A percentile compares a stretch with the other conserved stretches of the same genome.
Conservation (phyloP, 2,329 filamentous ascomycete genomes). For the Botrytis squamosa region DNA sequence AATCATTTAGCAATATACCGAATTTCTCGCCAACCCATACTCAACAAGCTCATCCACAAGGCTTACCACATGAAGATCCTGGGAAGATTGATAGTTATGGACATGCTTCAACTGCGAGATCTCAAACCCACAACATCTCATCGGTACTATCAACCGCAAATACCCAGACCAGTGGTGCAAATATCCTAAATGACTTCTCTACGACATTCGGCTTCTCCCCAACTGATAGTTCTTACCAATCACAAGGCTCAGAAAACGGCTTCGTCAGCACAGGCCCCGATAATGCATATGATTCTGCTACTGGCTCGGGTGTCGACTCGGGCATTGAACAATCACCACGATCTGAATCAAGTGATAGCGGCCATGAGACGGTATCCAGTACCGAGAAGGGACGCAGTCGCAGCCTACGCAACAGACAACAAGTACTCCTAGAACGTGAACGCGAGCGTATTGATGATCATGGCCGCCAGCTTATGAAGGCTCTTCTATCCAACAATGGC, state of each 20-base stretch:
- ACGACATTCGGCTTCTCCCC: not conserved
- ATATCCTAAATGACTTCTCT: not conserved
- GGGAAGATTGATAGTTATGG: constrained; percentile 4
- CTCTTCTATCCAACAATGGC: not conserved
- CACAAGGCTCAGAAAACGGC: not conserved
- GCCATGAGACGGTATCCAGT: not conserved
- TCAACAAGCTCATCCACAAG: constrained; percentile 15
- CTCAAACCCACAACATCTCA: not conserved
- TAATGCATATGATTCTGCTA: not conserved
- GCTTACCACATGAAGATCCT: not conserved
- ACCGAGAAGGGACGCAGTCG: not conserved
- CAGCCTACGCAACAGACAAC: not conserved
- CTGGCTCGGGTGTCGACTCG: not conserved
- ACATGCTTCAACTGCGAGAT: not conserved
- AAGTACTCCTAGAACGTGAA: not conserved
- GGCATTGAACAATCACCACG: not conserved
- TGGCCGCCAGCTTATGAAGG: not conserved
- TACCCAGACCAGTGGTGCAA: not conserved
- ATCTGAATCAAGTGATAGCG: not conserved
- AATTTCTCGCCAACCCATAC: not conserved
- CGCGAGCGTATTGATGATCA: not conserved
- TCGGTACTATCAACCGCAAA: not conserved
- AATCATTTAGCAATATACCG: not conserved
- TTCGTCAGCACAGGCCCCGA: not conserved
- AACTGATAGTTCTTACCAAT: constrained; percentile 6